These are phyloP conservation scores for Linnemannia zychae DNA, from an alignment of 192 early-diverging fungal genomes.

Conservation along the genomic window DNA sequence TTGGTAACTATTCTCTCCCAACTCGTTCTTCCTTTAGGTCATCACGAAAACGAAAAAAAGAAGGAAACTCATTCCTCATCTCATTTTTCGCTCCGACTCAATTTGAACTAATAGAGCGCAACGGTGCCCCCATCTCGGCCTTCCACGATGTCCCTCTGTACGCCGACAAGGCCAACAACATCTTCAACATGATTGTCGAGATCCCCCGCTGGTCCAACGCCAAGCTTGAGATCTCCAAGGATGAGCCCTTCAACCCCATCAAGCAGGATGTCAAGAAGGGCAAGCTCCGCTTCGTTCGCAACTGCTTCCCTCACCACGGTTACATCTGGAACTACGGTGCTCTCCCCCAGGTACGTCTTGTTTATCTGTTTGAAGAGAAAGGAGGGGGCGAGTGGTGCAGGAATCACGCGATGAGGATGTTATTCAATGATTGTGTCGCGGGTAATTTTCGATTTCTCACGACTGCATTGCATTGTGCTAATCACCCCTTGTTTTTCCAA, in stretches of 20 bases:
- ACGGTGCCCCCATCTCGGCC: constrained; percentile 89
- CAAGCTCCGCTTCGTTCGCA: constrained; percentile 97
- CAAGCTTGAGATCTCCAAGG: constrained; percentile 98
- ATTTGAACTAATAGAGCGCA: constrained; percentile 70
- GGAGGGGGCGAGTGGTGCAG: background rate
- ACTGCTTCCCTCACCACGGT: constrained; percentile 99
- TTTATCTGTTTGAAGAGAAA: background rate
- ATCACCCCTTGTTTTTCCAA: background rate
- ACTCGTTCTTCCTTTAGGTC: background rate
- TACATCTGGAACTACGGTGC: constrained; percentile 99
- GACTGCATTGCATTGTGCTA: background rate
- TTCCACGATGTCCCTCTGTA: constrained; percentile 99
- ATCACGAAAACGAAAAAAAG: background rate
- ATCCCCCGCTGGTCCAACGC: constrained; percentile 99
- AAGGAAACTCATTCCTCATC: background rate
- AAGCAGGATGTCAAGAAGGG: constrained; percentile 99
- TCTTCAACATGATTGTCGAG: constrained; percentile 99
- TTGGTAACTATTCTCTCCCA: constrained; percentile 66
- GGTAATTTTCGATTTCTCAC: background rate
- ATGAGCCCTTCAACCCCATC: constrained; percentile 98
- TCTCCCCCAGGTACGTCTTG: constrained; percentile 82
- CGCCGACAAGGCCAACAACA: constrained; percentile 90
- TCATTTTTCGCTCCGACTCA: background rate
- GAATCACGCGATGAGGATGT: background rate
- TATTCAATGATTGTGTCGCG: background rate